Base-by-base conservation (phyloP, 495 filamentous ascomycete species). In the Penicillium cosmopolitanum region DNA sequence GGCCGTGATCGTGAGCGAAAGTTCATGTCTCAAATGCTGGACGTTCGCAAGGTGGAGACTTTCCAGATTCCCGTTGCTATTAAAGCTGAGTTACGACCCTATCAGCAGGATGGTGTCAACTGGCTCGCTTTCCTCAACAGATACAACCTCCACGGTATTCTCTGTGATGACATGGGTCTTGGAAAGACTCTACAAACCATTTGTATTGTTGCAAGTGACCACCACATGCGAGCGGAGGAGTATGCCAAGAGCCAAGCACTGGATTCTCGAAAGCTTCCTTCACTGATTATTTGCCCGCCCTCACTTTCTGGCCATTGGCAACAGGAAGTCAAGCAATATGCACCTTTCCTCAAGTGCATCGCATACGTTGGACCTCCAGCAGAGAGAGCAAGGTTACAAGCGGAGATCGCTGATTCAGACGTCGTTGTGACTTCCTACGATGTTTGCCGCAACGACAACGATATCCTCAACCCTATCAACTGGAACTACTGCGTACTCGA, bases 291-390 rank as follows among this genome's bases (percentile, higher is more conserved):
- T 53, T 98, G 95, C 67, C 95, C 95, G 12, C 94, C 95, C 2
- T 97, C 96, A 0, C 84, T 98, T n/a, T 97, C 95, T 11, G 95
- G 95, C 8, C 95, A 98, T 73, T 98, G 95, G 95, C 91, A 96
- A 73, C 95, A 98, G 66, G 95, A 98, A 71, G 92, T 98, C 68
- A 89, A 89, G 67, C 86, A 90, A 35, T 98, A 95, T 66, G 96
- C 95, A 3, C 95, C 95, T 7, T 98, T 98, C 83, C 82, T 98
- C 21, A 87, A 84, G 38, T 89, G 89, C 53, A 87, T 93, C 33
- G 87, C 93, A 8, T 98, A 97, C 67, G 93, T 97, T 55, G 95
- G 95, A 4, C 88, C 91, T 12, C 92, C 95, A 6, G 77, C 83
- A 8, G 91, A 96, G 69, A 88, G 95, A 55, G 80, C 83, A 36